Percentiles rank a stretch among this genome's conserved stretches.
Conservation (phyloP, 257 asterid species). For the Scutellaria minor region DNA sequence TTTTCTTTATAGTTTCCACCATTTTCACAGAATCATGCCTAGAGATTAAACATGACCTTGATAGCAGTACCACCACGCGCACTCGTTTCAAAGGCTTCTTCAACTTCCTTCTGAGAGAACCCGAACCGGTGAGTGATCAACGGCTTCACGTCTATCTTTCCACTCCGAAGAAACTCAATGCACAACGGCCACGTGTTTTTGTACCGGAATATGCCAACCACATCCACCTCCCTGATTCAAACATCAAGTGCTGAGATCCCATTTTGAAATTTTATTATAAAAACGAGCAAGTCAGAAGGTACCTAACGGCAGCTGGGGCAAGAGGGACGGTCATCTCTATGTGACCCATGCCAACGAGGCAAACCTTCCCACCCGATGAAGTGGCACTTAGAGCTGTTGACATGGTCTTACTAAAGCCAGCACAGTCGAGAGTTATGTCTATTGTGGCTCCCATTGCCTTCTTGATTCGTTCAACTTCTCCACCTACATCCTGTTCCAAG, state of each 20-base stretch:
- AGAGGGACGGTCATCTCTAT: conserved; percentile 80
- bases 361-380: conserved; percentile 84
- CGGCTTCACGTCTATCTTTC: conserved; percentile 91
- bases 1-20: neutral
- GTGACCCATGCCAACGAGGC: conserved; percentile 93
- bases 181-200: conserved; percentile 95
- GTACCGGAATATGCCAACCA: conserved; percentile 89
- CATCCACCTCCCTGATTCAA: conserved; percentile 79
- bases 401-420: conserved; percentile 87
- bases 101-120: conserved; percentile 80
- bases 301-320: conserved; percentile 92
- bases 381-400: conserved; percentile 86
- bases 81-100: conserved; percentile 86
- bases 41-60: conserved; percentile 94
- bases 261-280: too few species aligned
- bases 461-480: conserved; percentile 66
- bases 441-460: conserved; percentile 63
- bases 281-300: neutral
- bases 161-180: conserved; percentile 76
- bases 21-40: conserved; percentile 19
- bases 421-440: conserved; percentile 82
- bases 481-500: conserved; percentile 60
- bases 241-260: neutral
- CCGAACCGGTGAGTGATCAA: conserved; percentile 89
- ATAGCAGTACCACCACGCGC: conserved; percentile 88